Percentiles rank a stretch among this genome's conserved stretches.
Evolutionary conservation across 2,329 filamentous ascomycete species (phyloP).

Genomic region (Sporothrix protearum): DNA sequence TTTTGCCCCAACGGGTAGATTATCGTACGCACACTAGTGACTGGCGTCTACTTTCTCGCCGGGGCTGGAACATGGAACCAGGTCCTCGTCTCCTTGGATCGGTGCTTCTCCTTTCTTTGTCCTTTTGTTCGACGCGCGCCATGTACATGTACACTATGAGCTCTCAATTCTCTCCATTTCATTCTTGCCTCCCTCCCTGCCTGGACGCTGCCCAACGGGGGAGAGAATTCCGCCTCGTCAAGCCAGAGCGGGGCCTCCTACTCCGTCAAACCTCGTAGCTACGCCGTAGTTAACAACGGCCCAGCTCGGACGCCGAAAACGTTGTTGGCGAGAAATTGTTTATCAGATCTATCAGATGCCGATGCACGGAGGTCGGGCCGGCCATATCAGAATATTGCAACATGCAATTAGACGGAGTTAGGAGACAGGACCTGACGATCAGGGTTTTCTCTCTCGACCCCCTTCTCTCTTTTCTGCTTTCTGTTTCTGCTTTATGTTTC

Average conservation of each 20-base stretch:
- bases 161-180: neutral
- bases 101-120: neutral
- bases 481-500: neutral
- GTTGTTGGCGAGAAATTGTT: neutral
- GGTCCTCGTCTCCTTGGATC: neutral
- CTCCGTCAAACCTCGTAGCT: neutral
- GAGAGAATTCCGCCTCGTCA: neutral
- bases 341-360: neutral
- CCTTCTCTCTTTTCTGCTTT: neutral
- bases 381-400: neutral
- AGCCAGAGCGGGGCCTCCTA: neutral
- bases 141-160: too few relatives aligned
- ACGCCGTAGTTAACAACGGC: neutral
- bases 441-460: neutral
- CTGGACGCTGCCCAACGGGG: neutral
- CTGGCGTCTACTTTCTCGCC: neutral
- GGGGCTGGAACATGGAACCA: neutral
- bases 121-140: too few relatives aligned
- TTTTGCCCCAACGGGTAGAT: conserved; percentile 14
- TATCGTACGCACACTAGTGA: conserved; percentile 15
- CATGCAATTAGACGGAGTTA: neutral
- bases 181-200: neutral
- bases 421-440: neutral
- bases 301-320: neutral
- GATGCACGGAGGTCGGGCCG: neutral